Conservation (phyloP, 1,139 yeast species). For the Candida tropicalis region DNA sequence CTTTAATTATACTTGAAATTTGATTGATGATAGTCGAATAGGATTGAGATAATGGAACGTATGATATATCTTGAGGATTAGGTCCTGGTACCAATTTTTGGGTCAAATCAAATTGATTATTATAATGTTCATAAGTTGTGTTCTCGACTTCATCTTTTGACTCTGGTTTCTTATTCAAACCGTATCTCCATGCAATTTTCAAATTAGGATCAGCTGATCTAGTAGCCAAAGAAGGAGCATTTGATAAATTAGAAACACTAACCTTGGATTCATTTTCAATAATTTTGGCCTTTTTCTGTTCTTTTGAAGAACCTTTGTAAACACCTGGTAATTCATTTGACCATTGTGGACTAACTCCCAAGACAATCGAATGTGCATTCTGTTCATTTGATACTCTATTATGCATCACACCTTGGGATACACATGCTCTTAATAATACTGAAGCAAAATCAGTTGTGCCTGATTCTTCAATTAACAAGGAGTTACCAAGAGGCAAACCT, state of each 20-base stretch:
- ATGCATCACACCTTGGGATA: constrained; percentile 80
- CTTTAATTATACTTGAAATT: constrained; percentile 43
- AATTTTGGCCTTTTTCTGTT: constrained; percentile 62
- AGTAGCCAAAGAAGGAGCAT: constrained; percentile 19
- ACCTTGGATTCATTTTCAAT: constrained; percentile 61
- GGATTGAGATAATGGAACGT: constrained; percentile 41
- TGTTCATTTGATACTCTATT: constrained; percentile 44
- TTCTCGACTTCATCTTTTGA: constrained; percentile 18
- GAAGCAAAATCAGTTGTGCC: constrained; percentile 90
- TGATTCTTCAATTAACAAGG: constrained; percentile 74
- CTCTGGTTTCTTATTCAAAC: constrained; percentile 48
- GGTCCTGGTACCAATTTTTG: constrained; percentile 70
- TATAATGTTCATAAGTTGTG: constrained; percentile 52
- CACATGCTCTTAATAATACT: constrained; percentile 69
- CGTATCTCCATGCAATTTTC: constrained; percentile 90
- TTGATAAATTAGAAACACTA: constrained; percentile 66
- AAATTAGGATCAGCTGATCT: constrained; percentile 45
- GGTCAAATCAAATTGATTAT: constrained; percentile 76
- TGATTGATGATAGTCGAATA: constrained; percentile 35
- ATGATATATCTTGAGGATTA: constrained; percentile 58
- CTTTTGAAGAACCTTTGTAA: constrained; percentile 70
- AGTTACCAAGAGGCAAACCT: constrained; percentile 80
- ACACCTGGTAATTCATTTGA: constrained; percentile 77
- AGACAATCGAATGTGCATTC: constrained; percentile 62
- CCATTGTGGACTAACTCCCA: constrained; percentile 68